Evolutionary conservation across 2,329 filamentous ascomycete species (phyloP), one percentile per base, ranked within the genome.

Genomic region (Colletotrichum neosansevieriae): DNA sequence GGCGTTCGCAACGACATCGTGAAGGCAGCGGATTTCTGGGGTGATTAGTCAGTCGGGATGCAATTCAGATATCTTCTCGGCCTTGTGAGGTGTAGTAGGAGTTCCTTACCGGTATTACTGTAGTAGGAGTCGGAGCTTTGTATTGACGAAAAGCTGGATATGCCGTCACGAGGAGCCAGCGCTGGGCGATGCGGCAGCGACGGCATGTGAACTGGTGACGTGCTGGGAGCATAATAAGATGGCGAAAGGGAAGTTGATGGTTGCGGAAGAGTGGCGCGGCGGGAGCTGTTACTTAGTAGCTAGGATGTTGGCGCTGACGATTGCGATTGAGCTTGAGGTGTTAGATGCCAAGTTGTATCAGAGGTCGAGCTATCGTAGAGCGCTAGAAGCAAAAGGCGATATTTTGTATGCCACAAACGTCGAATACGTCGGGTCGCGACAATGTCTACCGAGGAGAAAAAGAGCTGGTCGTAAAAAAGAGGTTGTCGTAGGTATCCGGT

Each of bases 1-100:
- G 49, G 93, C 94, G 73, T 86, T 85, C 69, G 84, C 83, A 74
- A 97, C 90, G 74, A 97, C 92, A 67, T 91, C 86, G 79, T 94
- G 91, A 66, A 97, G 85, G 70, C 94, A 85, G 70, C 88, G 86
- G 77, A 97, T 92, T 82, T 97, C 94, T 94, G 13, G 17, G 7
- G 45, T 17, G 7, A 2, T 4, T 34, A 6, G 56, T 68, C 34
- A 68, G 65, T 54, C 58, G 49, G 19, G 38, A n/a, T 49, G 21
- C 50, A 6, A 42, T 36, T 53, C 15, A 19, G 6, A 6, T 24
- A n/a, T 58, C 13, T 7, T 9, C 40, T 4, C 13, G 24, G 36
- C 6, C 4, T 11, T 44, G 13, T 54, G 12, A 19, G 19, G 44
- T n/a, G 54, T 59, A 29, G 21, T 21, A 34, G 36, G 7, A 19